phyloP scores from a whole-genome alignment of 306 rosid genomes.

The Prunus fruticosa region DNA sequence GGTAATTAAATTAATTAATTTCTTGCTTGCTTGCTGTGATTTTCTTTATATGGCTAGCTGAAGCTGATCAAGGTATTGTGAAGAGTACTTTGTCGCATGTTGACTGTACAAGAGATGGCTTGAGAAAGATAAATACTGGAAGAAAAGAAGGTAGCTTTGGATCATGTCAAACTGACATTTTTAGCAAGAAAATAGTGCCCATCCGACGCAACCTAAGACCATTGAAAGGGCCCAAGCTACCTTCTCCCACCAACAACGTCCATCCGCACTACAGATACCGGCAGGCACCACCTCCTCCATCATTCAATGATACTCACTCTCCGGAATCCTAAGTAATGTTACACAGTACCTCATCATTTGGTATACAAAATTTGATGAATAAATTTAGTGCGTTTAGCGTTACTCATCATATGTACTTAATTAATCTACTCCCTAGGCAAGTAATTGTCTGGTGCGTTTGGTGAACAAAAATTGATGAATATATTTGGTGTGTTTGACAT shows the following conservation, averaged over 20 bases:
- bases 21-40: neutral
- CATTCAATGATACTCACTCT: too few relatives aligned
- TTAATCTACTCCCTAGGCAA: neutral
- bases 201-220: conserved; percentile 3
- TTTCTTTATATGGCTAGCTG: neutral
- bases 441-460: neutral
- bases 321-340: too few relatives aligned
- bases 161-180: neutral
- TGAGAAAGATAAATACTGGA: neutral
- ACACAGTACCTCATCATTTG: too few relatives aligned
- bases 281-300: neutral
- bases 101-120: neutral
- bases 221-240: neutral
- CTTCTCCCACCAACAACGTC: neutral
- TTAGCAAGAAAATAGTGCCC: conserved; percentile 1
- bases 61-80: neutral
- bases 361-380: too few relatives aligned
- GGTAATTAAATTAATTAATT: too few relatives aligned
- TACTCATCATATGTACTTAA: too few relatives aligned
- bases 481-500: too few relatives aligned
- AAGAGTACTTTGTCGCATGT: neutral
- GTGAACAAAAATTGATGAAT: too few relatives aligned
- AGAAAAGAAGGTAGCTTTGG: conserved; percentile 4
- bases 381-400: too few relatives aligned
- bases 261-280: too few relatives aligned